Conservation (phyloP, 2,329 filamentous ascomycete species). For the Neocatenulostroma microsporum region DNA sequence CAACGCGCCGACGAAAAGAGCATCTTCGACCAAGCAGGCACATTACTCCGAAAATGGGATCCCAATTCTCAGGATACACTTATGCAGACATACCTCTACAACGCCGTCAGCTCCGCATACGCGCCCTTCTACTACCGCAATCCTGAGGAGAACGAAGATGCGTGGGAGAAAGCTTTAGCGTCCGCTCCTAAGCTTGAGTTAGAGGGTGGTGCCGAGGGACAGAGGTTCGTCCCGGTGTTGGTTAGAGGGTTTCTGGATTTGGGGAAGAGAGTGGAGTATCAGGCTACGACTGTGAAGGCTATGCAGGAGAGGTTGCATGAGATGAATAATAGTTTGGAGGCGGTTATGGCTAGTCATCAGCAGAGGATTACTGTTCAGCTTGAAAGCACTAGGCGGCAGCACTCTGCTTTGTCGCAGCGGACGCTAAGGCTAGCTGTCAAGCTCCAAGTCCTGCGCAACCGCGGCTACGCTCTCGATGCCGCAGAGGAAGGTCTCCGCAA, state of each 20-base stretch:
- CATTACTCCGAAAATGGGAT: conserved; percentile 67
- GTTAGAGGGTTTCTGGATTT: conserved; percentile 66
- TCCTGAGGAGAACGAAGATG: conserved; percentile 62
- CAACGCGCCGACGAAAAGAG: conserved; percentile 53
- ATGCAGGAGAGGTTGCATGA: conserved; percentile 68
- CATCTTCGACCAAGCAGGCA: conserved; percentile 64
- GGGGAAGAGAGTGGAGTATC: conserved; percentile 62
- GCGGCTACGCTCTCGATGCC: conserved; percentile 70
- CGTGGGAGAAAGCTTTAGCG: conserved; percentile 77
- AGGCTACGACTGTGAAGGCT: conserved; percentile 60
- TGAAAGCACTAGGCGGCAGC: conserved; percentile 62
- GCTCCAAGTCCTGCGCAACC: conserved; percentile 71
- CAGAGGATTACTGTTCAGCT: conserved; percentile 67
- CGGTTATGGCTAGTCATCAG: conserved; percentile 68
- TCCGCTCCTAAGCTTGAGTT: conserved; percentile 57
- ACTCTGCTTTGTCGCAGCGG: conserved; percentile 63
- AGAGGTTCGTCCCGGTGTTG: conserved; percentile 63
- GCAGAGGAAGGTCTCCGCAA: conserved; percentile 72
- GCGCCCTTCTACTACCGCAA: conserved; percentile 70
- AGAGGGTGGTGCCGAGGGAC: conserved; percentile 30
- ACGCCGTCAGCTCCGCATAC: conserved; percentile 65
- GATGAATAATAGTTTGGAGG: conserved; percentile 66
- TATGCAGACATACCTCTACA: conserved; percentile 83
- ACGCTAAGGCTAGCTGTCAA: conserved; percentile 68
- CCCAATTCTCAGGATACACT: conserved; percentile 56